These are phyloP conservation scores for Lachnellula arida DNA, from an alignment of 2,329 filamentous ascomycete genomes.

Conservation along the genomic window DNA sequence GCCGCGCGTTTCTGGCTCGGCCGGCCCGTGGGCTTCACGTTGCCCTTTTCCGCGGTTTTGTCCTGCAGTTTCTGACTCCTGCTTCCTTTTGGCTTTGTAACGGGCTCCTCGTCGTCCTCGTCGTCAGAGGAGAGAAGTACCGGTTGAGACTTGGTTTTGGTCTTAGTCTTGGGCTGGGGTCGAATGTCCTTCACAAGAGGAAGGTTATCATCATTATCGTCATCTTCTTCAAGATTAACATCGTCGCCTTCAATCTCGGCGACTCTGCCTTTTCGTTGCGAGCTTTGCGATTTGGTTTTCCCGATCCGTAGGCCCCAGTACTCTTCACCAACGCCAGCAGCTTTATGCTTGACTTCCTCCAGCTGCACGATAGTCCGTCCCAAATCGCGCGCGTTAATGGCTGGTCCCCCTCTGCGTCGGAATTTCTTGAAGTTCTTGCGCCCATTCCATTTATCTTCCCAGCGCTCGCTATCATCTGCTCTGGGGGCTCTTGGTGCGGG, in stretches of 20 bases:
- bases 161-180: background rate
- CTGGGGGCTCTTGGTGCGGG: conserved; percentile 27
- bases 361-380: conserved; percentile 51
- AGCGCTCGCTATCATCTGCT: conserved; percentile 53
- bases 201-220: background rate
- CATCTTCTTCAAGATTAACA: background rate
- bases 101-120: conserved; percentile 6
- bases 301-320: conserved; percentile 45
- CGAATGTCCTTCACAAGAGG: background rate
- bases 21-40: background rate
- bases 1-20: conserved; percentile 23
- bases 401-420: conserved; percentile 50
- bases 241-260: conserved; percentile 2
- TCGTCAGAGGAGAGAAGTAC: conserved; percentile 4
- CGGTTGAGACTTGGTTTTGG: background rate
- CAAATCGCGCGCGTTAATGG: conserved; percentile 29
- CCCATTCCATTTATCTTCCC: conserved; percentile 90
- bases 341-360: conserved; percentile 55
- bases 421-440: conserved; percentile 96
- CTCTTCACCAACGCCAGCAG: conserved; percentile 54
- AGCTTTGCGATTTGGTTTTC: conserved; percentile 27
- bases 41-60: conserved; percentile 13
- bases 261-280: conserved; percentile 24
- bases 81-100: conserved; percentile 1
- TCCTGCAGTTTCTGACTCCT: conserved; percentile 9